Evolutionary conservation across 305 asterid genomes (phyloP).

Genomic region (Fraxinus sp.): DNA sequence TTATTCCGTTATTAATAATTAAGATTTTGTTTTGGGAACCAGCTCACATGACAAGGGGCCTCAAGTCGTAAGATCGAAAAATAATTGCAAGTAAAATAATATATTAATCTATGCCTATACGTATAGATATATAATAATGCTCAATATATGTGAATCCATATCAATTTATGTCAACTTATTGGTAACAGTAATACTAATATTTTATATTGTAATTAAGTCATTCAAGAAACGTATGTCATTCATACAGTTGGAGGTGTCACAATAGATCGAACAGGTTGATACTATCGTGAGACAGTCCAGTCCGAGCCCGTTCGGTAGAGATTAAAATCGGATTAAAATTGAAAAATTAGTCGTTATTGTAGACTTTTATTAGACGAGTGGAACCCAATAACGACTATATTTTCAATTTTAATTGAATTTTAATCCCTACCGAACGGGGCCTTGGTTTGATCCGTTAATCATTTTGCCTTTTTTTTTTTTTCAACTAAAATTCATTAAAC

Average conservation of each 20-base stretch:
- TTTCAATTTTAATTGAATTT: too few species aligned
- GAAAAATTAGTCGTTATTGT: too few species aligned
- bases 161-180: neutral
- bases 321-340: too few species aligned
- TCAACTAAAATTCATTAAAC: neutral
- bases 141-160: neutral
- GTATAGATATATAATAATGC: neutral
- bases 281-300: neutral
- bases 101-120: neutral
- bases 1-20: neutral
- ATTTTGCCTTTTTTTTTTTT: neutral
- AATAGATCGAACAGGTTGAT: neutral
- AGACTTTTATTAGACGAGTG: too few species aligned
- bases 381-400: too few species aligned
- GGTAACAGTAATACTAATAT: neutral
- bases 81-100: slow-evolving; percentile 7
- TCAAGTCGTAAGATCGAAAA: slow-evolving; percentile 4
- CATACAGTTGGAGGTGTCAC: neutral
- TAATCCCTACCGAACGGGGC: neutral
- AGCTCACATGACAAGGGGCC: neutral
- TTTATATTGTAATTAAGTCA: neutral
- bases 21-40: neutral
- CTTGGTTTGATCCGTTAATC: neutral
- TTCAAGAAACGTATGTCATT: neutral
- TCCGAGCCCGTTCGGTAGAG: neutral